phyloP scores from a whole-genome alignment of 2,329 filamentous ascomycete species.

The Bipolaris gigantea region DNA sequence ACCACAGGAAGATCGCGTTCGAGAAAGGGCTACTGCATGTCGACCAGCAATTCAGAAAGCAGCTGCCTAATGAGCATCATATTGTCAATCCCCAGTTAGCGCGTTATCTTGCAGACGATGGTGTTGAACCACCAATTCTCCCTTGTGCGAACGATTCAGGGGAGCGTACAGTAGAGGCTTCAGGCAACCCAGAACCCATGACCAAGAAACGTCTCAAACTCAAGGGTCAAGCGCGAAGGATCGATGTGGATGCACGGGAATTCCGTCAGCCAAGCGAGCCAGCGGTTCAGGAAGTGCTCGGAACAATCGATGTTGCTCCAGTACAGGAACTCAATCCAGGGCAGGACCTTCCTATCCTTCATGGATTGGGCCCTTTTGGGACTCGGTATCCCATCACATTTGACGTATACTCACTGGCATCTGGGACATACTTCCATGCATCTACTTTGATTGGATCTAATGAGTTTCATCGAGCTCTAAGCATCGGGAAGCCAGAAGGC shows the following conservation, averaged over 20 bases:
- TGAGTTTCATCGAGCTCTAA: constrained; percentile 53
- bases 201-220: constrained; percentile 27
- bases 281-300: constrained; percentile 20
- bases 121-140: constrained; percentile 23
- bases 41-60: constrained; percentile 30
- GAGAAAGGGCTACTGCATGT: constrained; percentile 34
- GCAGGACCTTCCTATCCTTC: constrained; percentile 19
- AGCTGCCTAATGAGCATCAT: constrained; percentile 11
- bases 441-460: constrained; percentile 62
- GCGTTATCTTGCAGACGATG: constrained; percentile 40
- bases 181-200: constrained; percentile 5
- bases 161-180: constrained; percentile 7
- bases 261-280: constrained; percentile 51
- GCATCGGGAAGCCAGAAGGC: neutral
- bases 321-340: constrained; percentile 10
- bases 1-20: constrained; percentile 46
- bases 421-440: constrained; percentile 59
- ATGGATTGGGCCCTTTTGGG: constrained; percentile 54
- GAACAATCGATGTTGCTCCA: neutral
- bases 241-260: constrained; percentile 52
- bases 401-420: constrained; percentile 52
- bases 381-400: constrained; percentile 58
- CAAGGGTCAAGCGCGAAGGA: constrained; percentile 49
- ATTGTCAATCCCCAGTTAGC: constrained; percentile 35
- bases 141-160: constrained; percentile 22